phyloP scores from a whole-genome alignment of 441 rosid species.

The Gossypium davidsonii region DNA sequence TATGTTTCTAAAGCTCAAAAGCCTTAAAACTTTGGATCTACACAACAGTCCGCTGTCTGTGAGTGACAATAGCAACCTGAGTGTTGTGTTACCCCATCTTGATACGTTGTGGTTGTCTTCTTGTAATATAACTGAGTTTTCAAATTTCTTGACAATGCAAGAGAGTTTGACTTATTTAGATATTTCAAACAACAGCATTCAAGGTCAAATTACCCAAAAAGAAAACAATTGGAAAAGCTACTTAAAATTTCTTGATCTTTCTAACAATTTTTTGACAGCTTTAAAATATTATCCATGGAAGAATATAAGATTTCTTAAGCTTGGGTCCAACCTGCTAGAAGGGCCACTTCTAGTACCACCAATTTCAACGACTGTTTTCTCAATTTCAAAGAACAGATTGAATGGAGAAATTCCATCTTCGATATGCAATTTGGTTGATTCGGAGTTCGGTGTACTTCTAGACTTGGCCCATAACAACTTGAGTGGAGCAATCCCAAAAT shows the following conservation, averaged over 20 bases:
- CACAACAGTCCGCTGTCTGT: not conserved
- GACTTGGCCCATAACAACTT: slow-evolving; percentile 12
- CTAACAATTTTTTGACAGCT: slow-evolving; percentile 16
- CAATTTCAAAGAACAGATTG: not conserved
- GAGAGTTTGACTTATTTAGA: not conserved
- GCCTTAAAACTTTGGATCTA: not conserved
- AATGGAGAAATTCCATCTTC: not conserved
- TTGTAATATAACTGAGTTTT: slow-evolving; percentile 9
- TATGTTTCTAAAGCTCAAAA: not conserved
- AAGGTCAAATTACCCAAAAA: not conserved
- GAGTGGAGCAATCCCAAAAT: slow-evolving; percentile 17
- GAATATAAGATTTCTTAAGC: not conserved
- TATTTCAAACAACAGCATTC: slow-evolving; percentile 15
- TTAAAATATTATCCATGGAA: not conserved
- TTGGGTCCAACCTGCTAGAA: not conserved
- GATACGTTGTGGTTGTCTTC: not conserved
- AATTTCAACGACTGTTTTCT: accelerated
- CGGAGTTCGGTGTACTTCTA: too few species aligned
- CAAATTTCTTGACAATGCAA: not conserved
- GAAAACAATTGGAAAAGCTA: not conserved
- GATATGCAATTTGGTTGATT: not conserved
- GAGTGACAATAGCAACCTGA: not conserved
- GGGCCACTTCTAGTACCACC: slow-evolving; percentile 10
- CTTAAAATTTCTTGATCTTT: not conserved
- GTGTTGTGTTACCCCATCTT: not conserved